phyloP scores from a whole-genome alignment of 108 stramenopile species.

The Skeletonema menzelii region DNA sequence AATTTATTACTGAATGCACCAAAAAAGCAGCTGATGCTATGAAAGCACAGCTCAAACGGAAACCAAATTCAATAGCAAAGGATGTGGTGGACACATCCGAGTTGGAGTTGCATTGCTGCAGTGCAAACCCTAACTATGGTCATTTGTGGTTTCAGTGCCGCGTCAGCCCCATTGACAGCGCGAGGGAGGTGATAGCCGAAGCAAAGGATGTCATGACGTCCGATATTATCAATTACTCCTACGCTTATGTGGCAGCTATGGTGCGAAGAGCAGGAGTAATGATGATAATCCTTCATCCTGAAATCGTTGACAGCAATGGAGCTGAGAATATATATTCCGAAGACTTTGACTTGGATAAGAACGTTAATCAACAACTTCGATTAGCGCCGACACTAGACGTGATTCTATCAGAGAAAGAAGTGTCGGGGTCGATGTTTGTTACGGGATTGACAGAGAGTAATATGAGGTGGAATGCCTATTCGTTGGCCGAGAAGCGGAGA shows the following conservation, averaged over 20 bases:
- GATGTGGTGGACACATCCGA: slow-evolving; percentile 61
- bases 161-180: slow-evolving; percentile 78
- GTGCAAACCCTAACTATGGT: slow-evolving; percentile 98
- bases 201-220: slow-evolving; percentile 56
- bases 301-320: slow-evolving; percentile 12
- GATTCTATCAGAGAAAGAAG: slow-evolving; percentile 34
- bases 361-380: slow-evolving; percentile 44
- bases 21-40: slow-evolving; percentile 37
- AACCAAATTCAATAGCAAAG: slow-evolving; percentile 15
- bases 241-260: slow-evolving; percentile 70
- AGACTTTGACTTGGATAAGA: slow-evolving; percentile 40
- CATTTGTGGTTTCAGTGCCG: slow-evolving; percentile 94
- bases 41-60: slow-evolving; percentile 24
- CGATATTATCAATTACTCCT: slow-evolving; percentile 55
- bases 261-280: slow-evolving; percentile 61
- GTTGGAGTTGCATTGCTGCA: slow-evolving; percentile 84
- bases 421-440: slow-evolving; percentile 44
- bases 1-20: slow-evolving; percentile 27
- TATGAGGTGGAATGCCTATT: slow-evolving; percentile 47
- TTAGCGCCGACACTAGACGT: slow-evolving; percentile 49
- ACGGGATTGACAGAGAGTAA: slow-evolving; percentile 62
- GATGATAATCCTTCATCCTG: slow-evolving; percentile 14
- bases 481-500: slow-evolving; percentile 61
- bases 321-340: slow-evolving; percentile 15
- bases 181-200: slow-evolving; percentile 60